Conservation (phyloP, 495 filamentous ascomycete species). For the Penicillium bovifimosum region DNA sequence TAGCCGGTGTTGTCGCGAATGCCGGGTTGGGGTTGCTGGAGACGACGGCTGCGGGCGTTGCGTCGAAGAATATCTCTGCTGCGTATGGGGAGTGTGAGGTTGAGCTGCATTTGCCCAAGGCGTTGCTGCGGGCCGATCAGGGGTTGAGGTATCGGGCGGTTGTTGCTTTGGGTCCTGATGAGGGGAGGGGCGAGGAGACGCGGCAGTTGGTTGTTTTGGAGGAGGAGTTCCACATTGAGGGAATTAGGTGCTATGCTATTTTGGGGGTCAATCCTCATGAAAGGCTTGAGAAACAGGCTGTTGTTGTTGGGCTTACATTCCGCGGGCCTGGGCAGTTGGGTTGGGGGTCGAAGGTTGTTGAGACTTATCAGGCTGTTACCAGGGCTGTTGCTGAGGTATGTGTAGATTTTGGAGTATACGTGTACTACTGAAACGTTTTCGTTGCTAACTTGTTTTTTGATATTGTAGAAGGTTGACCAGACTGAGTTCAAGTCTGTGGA, state of each 20-base stretch:
- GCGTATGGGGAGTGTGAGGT: constrained; percentile 39
- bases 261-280: constrained; percentile 56
- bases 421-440: background rate
- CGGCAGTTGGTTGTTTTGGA: constrained; percentile 36
- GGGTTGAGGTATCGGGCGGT: constrained; percentile 39
- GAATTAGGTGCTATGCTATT: constrained; percentile 44
- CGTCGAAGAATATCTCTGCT: constrained; percentile 21
- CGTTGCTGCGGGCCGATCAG: constrained; percentile 36
- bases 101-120: constrained; percentile 39
- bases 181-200: constrained; percentile 11
- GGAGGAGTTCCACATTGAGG: constrained; percentile 41
- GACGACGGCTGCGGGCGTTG: constrained; percentile 33
- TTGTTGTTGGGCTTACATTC: constrained; percentile 47
- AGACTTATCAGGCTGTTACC: constrained; percentile 42
- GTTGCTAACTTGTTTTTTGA: constrained; percentile 1
- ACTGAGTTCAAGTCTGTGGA: constrained; percentile 54
- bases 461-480: constrained; percentile 43
- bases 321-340: constrained; percentile 36
- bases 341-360: constrained; percentile 38
- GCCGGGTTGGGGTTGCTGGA: constrained; percentile 37
- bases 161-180: constrained; percentile 28
- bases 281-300: constrained; percentile 51
- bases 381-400: constrained; percentile 42
- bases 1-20: constrained; percentile 35
- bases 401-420: background rate